Evolutionary conservation across 2,329 filamentous ascomycete genomes (phyloP), one percentile per base, ranked within the genome.

Genomic region (Aulographum hederae): DNA sequence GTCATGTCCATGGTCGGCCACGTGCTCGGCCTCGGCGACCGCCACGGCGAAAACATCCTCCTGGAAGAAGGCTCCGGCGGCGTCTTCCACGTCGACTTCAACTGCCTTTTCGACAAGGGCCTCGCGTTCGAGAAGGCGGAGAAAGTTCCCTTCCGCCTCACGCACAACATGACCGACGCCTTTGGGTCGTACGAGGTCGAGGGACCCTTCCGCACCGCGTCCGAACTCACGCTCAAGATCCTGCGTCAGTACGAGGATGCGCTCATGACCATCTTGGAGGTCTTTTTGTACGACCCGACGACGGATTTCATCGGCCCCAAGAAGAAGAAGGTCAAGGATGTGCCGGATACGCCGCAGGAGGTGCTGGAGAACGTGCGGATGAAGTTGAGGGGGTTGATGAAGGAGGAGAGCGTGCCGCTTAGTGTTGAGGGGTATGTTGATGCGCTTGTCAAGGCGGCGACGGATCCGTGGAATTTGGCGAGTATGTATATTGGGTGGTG

Each of bases 1-100:
- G 89, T 98, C 41, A 98, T 98, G 85, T 93, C 84, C n/a, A 98
- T 99, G 70, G 82, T 93, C 4, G 89, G 89, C 31, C 91, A 92
- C 34, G 85, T 95, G 30, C 67, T 99, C 4, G 89, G 72, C 37
- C 64, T 99, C 1, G 89, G 89, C 25, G 89, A 99, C 54, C 75
- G 89, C 3, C 89, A 99, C 55, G 86, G 86, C 36, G 89, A 98
- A 53, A 99, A 99, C 53, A 81, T 99, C 34, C 69, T 94, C 18
- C 73, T 98, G 19, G 84, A 95, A 52, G 82, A 95, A 57, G 78
- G 79, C 34, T 91, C 84, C 40, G 89, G 91, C 28, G 86, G 86
- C 32, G 74, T 92, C 2, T 80, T 98, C 54, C 89, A 99, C 54
- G 91, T 99, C 28, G 89, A 98, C 56, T 98, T 99, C 65, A 98